phyloP scores from a whole-genome alignment of 768 basidiomycete species.

The Clitopilus hobsonii region DNA sequence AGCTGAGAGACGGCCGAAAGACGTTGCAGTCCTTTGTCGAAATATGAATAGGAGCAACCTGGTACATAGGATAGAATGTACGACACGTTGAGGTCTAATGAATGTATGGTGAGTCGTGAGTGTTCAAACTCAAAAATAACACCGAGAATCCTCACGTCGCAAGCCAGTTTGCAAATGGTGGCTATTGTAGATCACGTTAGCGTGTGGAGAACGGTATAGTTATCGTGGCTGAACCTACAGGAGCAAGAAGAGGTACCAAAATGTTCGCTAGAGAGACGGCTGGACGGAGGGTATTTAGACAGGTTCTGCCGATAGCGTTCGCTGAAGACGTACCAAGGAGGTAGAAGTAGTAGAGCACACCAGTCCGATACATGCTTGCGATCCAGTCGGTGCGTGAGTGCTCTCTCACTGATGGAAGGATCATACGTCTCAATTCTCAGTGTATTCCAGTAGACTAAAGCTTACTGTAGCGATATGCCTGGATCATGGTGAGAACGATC shows the following conservation, averaged over 20 bases:
- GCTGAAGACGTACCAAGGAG: conserved; percentile 14
- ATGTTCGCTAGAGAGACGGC: conserved; percentile 33
- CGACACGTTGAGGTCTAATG: conserved; percentile 29
- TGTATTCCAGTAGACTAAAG: not conserved
- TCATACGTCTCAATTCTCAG: not conserved
- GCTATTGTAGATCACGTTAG: conserved; percentile 12
- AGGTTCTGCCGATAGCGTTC: not conserved
- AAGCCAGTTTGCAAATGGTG: conserved; percentile 35
- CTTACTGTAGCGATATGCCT: conserved; percentile 33
- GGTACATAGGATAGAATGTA: conserved; percentile 38
- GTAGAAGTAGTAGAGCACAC: conserved; percentile 35
- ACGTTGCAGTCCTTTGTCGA: conserved; percentile 16
- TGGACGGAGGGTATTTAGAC: not conserved
- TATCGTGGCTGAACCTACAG: conserved; percentile 19
- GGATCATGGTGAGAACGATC: conserved; percentile 29
- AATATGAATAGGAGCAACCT: conserved; percentile 37
- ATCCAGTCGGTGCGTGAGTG: conserved; percentile 28
- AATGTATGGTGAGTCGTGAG: not conserved
- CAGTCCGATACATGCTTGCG: conserved; percentile 32
- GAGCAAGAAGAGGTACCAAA: conserved; percentile 30
- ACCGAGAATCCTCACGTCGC: conserved; percentile 26
- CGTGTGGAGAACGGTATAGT: not conserved
- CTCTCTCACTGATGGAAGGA: conserved; percentile 21
- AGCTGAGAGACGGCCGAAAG: not conserved
- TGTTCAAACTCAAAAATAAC: no score